Conservation (phyloP, 1,284 basidiomycete genomes). For the Cutaneotrichosporon cutaneum region DNA sequence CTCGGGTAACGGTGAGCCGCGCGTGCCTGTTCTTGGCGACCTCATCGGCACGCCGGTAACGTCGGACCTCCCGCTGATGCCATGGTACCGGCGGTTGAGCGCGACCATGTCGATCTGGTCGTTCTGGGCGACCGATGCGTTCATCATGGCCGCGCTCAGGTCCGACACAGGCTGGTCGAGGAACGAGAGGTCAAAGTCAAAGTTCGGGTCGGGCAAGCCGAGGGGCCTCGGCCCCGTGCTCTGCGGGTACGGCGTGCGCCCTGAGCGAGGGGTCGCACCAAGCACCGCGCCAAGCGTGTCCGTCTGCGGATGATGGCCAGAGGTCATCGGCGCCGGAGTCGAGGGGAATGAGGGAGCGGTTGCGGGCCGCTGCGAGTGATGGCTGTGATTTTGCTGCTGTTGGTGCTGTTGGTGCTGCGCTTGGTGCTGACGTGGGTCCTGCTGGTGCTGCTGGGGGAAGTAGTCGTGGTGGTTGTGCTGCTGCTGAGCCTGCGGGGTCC, state of each 20-base stretch:
- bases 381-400: slow-evolving; percentile 2
- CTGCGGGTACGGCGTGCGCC: slow-evolving; percentile 17
- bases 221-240: slow-evolving; percentile 25
- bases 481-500: neutral
- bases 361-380: slow-evolving; percentile 2
- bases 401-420: neutral
- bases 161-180: slow-evolving; percentile 24
- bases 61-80: slow-evolving; percentile 2
- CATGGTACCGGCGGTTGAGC: slow-evolving; percentile 3
- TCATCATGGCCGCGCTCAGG: slow-evolving; percentile 19
- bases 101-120: slow-evolving; percentile 3
- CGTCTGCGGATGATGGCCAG: neutral
- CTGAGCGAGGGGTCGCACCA: neutral
- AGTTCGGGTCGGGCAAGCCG: slow-evolving; percentile 18
- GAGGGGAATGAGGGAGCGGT: neutral
- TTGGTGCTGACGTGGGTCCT: slow-evolving; percentile 7
- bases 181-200: slow-evolving; percentile 27
- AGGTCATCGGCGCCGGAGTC: neutral
- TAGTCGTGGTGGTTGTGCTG: neutral
- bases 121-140: slow-evolving; percentile 7
- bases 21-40: neutral
- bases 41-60: slow-evolving; percentile 7
- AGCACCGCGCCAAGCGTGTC: slow-evolving; percentile 5
- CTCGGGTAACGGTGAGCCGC: neutral
- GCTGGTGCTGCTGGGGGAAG: slow-evolving; percentile 9